Conservation (phyloP, 352 stramenopile species). For the Pythium guiyangense region DNA sequence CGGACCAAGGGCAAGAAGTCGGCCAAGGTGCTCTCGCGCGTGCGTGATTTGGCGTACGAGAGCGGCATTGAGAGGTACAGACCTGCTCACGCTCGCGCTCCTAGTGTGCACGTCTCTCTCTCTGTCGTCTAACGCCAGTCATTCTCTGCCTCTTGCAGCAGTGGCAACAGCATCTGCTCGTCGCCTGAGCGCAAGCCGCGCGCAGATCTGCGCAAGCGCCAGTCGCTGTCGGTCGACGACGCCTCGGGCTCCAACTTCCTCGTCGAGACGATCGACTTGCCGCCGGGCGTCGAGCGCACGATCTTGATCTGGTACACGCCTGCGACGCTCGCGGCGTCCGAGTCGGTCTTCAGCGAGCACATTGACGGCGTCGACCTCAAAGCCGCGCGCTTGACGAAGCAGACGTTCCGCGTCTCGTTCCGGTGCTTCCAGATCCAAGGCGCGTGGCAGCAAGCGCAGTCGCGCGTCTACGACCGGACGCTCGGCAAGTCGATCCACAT, state of each 20-base stretch:
- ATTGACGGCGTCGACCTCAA: slow-evolving; percentile 76
- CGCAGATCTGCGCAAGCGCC: slow-evolving; percentile 39
- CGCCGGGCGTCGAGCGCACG: slow-evolving; percentile 81
- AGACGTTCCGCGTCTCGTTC: slow-evolving; percentile 86
- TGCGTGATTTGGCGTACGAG: slow-evolving; percentile 65
- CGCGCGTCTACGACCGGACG: slow-evolving; percentile 80
- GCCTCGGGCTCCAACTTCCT: slow-evolving; percentile 79
- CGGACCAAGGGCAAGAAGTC: slow-evolving; percentile 51
- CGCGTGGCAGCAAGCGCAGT: slow-evolving; percentile 81
- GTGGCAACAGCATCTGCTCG: slow-evolving; percentile 58
- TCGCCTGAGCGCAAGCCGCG: slow-evolving; percentile 65
- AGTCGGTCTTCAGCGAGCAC: slow-evolving; percentile 32
- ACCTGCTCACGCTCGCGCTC: not conserved
- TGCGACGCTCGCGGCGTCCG: slow-evolving; percentile 29
- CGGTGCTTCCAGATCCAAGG: slow-evolving; percentile 85
- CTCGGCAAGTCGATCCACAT: slow-evolving; percentile 86
- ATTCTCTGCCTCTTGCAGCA: slow-evolving; percentile 10
- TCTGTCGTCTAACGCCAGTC: not conserved
- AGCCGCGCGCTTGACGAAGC: slow-evolving; percentile 72
- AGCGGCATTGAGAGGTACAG: slow-evolving; percentile 75
- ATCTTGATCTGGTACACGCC: slow-evolving; percentile 88
- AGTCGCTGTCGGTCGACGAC: slow-evolving; percentile 44
- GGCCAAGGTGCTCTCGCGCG: slow-evolving; percentile 38
- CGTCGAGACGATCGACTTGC: slow-evolving; percentile 84
- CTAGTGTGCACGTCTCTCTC: not conserved